Evolutionary conservation across 495 filamentous ascomycete species (phyloP).

Genomic region (Halenospora varia): DNA sequence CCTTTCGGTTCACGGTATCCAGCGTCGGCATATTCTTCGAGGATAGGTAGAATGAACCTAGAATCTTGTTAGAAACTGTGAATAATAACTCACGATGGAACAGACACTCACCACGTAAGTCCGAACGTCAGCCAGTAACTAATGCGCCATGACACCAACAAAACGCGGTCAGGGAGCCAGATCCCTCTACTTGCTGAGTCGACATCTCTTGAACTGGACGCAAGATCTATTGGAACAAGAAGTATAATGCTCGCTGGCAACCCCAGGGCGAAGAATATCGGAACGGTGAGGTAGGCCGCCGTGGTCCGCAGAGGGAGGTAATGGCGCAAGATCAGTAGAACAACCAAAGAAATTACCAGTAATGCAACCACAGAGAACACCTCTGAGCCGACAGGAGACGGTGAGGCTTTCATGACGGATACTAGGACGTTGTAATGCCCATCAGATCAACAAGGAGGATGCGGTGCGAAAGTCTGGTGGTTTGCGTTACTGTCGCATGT

Average conservation of each 20-base stretch:
- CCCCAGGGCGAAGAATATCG: conserved; percentile 88
- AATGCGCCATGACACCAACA: conserved; percentile 86
- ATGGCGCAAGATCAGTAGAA: conserved; percentile 78
- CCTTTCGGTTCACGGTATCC: conserved; percentile 83
- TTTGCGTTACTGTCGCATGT: not conserved
- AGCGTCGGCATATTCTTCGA: conserved; percentile 90
- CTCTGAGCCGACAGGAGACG: conserved; percentile 57
- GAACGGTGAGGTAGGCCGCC: conserved; percentile 83
- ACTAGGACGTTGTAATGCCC: not conserved
- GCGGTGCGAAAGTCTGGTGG: not conserved
- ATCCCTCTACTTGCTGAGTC: conserved; percentile 58
- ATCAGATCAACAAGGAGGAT: conserved; percentile 3
- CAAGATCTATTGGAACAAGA: conserved; percentile 92
- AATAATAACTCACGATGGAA: not conserved
- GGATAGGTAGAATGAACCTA: conserved; percentile 84
- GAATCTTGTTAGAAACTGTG: conserved; percentile 5
- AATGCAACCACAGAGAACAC: conserved; percentile 72
- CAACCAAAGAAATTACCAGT: conserved; percentile 65
- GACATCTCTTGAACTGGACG: conserved; percentile 71
- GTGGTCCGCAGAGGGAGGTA: conserved; percentile 89
- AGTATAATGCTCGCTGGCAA: conserved; percentile 92
- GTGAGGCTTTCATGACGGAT: conserved; percentile 26
- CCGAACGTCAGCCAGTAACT: conserved; percentile 96
- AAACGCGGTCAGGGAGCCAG: conserved; percentile 59
- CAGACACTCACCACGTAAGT: conserved; percentile 71